Conservation (phyloP, 192 early-diverging fungal genomes). For the Umbelopsis sp. region DNA sequence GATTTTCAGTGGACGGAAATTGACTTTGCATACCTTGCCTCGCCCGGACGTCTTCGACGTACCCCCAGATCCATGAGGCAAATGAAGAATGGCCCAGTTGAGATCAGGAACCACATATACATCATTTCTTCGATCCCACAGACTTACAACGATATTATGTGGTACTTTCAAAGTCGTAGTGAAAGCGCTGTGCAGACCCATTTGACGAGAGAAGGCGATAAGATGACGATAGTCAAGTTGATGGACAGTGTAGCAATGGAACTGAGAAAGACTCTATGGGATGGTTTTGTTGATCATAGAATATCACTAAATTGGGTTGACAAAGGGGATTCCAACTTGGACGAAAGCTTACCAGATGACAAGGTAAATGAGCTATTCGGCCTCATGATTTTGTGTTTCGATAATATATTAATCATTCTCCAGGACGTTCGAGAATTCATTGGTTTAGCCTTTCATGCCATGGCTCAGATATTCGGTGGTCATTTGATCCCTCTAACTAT, state of each 20-base stretch:
- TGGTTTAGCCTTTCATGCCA: neutral
- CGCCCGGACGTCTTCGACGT: slow-evolving; percentile 12
- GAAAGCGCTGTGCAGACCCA: slow-evolving; percentile 18
- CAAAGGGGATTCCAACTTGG: neutral
- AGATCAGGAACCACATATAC: slow-evolving; percentile 27
- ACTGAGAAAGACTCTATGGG: slow-evolving; percentile 22
- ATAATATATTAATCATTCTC: neutral
- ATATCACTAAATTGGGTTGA: slow-evolving; percentile 30
- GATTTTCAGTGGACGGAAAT: slow-evolving; percentile 36
- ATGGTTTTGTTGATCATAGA: slow-evolving; percentile 25
- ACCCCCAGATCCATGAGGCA: neutral
- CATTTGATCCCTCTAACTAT: slow-evolving; percentile 8
- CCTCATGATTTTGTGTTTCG: neutral
- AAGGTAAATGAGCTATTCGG: neutral
- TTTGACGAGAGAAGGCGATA: slow-evolving; percentile 13
- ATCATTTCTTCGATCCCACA: slow-evolving; percentile 17
- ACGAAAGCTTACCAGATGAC: neutral
- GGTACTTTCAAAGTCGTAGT: slow-evolving; percentile 14
- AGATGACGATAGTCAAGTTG: slow-evolving; percentile 6
- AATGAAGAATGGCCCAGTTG: slow-evolving; percentile 15
- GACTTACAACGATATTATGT: slow-evolving; percentile 14
- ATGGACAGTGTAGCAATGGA: slow-evolving; percentile 19
- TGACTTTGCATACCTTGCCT: slow-evolving; percentile 20
- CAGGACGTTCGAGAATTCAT: slow-evolving; percentile 13
- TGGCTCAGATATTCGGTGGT: slow-evolving; percentile 24